phyloP scores from a whole-genome alignment of 2,329 filamentous ascomycete species.

The Fusarium agapanthi region DNA sequence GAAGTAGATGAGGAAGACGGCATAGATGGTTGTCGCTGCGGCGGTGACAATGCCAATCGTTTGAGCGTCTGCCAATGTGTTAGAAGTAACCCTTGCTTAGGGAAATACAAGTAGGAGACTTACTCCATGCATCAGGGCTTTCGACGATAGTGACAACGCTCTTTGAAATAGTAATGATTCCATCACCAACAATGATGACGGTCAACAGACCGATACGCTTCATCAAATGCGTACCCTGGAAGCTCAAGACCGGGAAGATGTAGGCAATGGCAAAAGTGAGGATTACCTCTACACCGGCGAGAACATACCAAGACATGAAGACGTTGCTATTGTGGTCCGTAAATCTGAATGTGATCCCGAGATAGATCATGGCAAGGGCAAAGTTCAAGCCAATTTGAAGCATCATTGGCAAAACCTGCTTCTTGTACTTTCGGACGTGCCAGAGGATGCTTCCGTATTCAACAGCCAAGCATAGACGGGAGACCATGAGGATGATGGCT shows the following conservation, averaged over 20 bases:
- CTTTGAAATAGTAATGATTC: slow-evolving; percentile 65
- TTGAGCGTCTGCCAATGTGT: slow-evolving; percentile 41
- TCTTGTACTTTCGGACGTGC: slow-evolving; percentile 53
- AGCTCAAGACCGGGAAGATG: slow-evolving; percentile 64
- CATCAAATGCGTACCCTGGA: slow-evolving; percentile 69
- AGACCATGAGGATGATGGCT: slow-evolving; percentile 60
- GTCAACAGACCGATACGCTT: slow-evolving; percentile 71
- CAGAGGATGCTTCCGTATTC: slow-evolving; percentile 61
- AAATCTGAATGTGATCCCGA: slow-evolving; percentile 54
- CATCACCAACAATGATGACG: slow-evolving; percentile 73
- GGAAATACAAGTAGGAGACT: not conserved
- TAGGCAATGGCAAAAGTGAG: slow-evolving; percentile 62
- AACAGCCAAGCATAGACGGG: slow-evolving; percentile 60
- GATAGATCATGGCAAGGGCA: slow-evolving; percentile 49
- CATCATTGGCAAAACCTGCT: slow-evolving; percentile 47
- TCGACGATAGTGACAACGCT: slow-evolving; percentile 61
- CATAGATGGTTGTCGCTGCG: slow-evolving; percentile 53
- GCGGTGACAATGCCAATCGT: slow-evolving; percentile 54
- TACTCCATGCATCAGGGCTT: slow-evolving; percentile 53
- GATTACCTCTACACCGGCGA: slow-evolving; percentile 62
- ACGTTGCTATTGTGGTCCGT: slow-evolving; percentile 45
- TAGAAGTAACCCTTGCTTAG: not conserved
- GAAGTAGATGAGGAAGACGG: slow-evolving; percentile 60
- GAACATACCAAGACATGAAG: slow-evolving; percentile 60
- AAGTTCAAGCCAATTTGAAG: slow-evolving; percentile 50